phyloP scores from a whole-genome alignment of 2,329 filamentous ascomycete genomes.

The Cadophora luteo-olivacea region DNA sequence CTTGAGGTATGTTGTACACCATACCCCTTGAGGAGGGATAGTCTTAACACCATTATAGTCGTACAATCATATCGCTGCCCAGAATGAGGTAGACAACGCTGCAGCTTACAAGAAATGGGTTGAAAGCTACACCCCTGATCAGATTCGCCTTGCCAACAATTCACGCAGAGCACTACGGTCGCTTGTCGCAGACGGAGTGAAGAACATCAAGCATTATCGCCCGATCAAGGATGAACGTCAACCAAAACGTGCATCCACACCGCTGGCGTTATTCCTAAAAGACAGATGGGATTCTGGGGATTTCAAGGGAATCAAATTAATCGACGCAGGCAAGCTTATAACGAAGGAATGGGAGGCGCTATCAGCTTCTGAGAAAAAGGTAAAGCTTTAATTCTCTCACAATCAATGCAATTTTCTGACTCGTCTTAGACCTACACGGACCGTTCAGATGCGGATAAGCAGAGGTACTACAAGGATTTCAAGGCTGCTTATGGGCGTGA shows the following conservation, averaged over 20 bases:
- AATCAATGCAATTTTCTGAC: constrained; percentile 8
- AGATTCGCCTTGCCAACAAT: constrained; percentile 65
- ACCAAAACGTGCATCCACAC: constrained; percentile 50
- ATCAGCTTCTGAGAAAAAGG: constrained; percentile 53
- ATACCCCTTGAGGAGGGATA: not conserved
- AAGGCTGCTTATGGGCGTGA: constrained; percentile 38
- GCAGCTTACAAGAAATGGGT: constrained; percentile 60
- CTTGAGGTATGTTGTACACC: constrained; percentile 45
- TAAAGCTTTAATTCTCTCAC: constrained; percentile 16
- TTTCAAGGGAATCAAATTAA: constrained; percentile 51
- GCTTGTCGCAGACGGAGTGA: constrained; percentile 20
- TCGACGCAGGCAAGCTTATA: constrained; percentile 51
- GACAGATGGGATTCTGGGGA: constrained; percentile 57
- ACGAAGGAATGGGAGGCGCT: constrained; percentile 56
- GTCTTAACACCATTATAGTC: constrained; percentile 49
- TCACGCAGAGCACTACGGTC: constrained; percentile 52
- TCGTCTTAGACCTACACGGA: constrained; percentile 42
- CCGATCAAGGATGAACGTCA: constrained; percentile 60
- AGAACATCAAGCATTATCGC: not conserved
- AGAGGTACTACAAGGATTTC: constrained; percentile 43
- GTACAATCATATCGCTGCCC: constrained; percentile 57
- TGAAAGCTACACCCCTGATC: constrained; percentile 56
- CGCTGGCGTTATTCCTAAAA: constrained; percentile 52
- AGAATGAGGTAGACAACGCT: constrained; percentile 52
- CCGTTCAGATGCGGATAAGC: constrained; percentile 33